phyloP scores from a whole-genome alignment of 2,329 filamentous ascomycete genomes.

The Penicillium sp. region DNA sequence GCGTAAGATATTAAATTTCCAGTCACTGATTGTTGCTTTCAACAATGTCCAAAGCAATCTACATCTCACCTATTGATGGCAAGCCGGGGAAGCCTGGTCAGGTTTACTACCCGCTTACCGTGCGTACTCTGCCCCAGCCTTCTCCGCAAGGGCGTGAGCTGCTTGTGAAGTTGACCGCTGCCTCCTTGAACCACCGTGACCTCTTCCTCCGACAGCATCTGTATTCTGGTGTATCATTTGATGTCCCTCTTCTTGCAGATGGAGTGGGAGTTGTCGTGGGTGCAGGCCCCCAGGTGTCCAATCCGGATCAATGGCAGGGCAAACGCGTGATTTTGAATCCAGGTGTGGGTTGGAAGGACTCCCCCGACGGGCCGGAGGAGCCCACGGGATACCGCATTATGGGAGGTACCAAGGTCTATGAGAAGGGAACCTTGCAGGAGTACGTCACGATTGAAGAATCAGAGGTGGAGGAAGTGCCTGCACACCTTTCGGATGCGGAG shows the following conservation, averaged over 20 bases:
- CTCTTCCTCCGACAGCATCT: conserved; percentile 89
- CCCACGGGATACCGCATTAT: conserved; percentile 35
- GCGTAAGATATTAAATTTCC: background rate
- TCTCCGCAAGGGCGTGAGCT: conserved; percentile 61
- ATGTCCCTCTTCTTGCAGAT: conserved; percentile 72
- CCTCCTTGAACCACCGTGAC: conserved; percentile 89
- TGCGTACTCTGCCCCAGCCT: conserved; percentile 59
- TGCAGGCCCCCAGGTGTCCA: conserved; percentile 49
- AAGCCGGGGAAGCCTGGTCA: conserved; percentile 65
- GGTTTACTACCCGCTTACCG: conserved; percentile 58
- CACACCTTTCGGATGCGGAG: conserved; percentile 65
- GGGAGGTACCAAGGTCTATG: conserved; percentile 56
- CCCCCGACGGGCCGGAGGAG: conserved; percentile 67
- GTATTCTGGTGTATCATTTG: conserved; percentile 79
- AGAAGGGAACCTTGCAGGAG: conserved; percentile 68
- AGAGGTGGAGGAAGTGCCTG: conserved; percentile 71
- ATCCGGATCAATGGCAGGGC: conserved; percentile 51
- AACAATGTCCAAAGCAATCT: conserved; percentile 42
- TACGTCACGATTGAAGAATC: conserved; percentile 61
- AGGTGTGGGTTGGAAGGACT: conserved; percentile 67
- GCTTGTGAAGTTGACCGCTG: conserved; percentile 68
- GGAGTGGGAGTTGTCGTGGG: conserved; percentile 68
- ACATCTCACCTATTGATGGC: conserved; percentile 54
- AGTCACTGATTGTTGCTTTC: background rate
- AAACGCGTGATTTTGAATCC: conserved; percentile 75